A percentile compares a stretch with the other conserved stretches of the same genome.
phyloP scores from a whole-genome alignment of 1,284 basidiomycete genomes.

The Xerocomus tenax region DNA sequence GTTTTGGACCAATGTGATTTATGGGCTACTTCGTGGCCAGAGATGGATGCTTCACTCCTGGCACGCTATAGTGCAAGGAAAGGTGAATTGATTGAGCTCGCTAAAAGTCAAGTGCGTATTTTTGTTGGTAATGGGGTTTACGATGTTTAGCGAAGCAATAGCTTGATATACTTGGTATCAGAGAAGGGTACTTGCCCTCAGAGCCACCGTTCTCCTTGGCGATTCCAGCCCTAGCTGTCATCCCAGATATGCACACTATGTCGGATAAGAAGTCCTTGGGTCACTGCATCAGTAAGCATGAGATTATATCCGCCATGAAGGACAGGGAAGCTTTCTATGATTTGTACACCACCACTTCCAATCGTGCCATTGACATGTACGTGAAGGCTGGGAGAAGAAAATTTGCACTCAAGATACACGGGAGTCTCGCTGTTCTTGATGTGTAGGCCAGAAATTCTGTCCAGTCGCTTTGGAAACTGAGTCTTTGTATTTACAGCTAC shows the following conservation, averaged over 20 bases:
- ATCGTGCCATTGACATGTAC: constrained; percentile 76
- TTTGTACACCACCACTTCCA: constrained; percentile 65
- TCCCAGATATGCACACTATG: constrained; percentile 13
- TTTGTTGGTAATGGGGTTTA: background rate
- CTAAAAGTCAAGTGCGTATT: constrained; percentile 62
- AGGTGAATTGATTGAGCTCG: constrained; percentile 76
- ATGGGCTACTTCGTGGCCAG: constrained; percentile 50
- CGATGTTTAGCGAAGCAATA: constrained; percentile 29
- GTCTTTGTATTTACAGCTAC: constrained; percentile 40
- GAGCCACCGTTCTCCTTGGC: constrained; percentile 63
- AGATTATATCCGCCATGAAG: constrained; percentile 55
- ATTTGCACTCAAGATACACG: constrained; percentile 77
- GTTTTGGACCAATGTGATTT: constrained; percentile 77
- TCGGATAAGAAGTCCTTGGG: constrained; percentile 26
- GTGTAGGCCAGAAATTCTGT: constrained; percentile 45
- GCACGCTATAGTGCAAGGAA: constrained; percentile 59
- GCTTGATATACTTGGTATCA: constrained; percentile 78
- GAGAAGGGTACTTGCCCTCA: constrained; percentile 61
- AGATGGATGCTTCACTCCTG: constrained; percentile 39
- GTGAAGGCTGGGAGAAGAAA: constrained; percentile 72
- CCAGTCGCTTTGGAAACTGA: constrained; percentile 12
- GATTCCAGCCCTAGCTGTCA: constrained; percentile 15
- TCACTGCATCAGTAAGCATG: constrained; percentile 49
- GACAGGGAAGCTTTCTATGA: constrained; percentile 61
- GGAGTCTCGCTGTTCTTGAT: constrained; percentile 78